Evolutionary conservation across 2,329 filamentous ascomycete species (phyloP).

Genomic region (Magnaporthiopsis rhizophila): DNA sequence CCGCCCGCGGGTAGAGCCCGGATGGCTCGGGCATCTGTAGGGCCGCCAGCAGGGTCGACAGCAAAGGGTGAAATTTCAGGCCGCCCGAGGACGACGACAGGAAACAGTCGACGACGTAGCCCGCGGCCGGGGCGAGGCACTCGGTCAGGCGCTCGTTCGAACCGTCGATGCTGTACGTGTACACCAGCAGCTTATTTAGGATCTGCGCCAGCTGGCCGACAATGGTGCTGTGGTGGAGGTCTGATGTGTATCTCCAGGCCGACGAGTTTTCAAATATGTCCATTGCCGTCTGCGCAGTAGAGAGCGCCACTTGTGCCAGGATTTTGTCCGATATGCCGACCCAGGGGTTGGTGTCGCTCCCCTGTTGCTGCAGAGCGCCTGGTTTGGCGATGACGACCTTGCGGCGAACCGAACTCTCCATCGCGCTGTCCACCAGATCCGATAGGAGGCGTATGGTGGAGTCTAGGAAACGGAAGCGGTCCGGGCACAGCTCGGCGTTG

Average conservation of each 20-base stretch:
- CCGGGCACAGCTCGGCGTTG: slow-evolving; percentile 70
- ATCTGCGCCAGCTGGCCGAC: slow-evolving; percentile 59
- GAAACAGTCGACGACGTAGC: slow-evolving; percentile 70
- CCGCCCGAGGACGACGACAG: slow-evolving; percentile 61
- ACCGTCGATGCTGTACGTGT: slow-evolving; percentile 68
- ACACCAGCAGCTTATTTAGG: slow-evolving; percentile 63
- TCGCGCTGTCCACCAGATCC: slow-evolving; percentile 66
- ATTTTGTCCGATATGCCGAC: slow-evolving; percentile 72
- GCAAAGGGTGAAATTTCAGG: slow-evolving; percentile 67
- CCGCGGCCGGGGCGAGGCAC: slow-evolving; percentile 63
- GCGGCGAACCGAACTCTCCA: slow-evolving; percentile 59
- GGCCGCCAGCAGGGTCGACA: slow-evolving; percentile 60
- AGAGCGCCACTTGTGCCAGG: slow-evolving; percentile 61
- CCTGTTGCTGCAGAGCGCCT: slow-evolving; percentile 6
- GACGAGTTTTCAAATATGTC: slow-evolving; percentile 80
- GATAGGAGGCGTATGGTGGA: slow-evolving; percentile 68
- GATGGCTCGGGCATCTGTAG: slow-evolving; percentile 53
- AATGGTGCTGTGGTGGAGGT: slow-evolving; percentile 61
- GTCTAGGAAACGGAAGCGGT: slow-evolving; percentile 69
- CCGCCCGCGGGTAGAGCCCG: slow-evolving; percentile 45
- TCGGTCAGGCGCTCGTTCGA: slow-evolving; percentile 27
- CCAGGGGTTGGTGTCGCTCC: slow-evolving; percentile 43
- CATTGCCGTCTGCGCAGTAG: slow-evolving; percentile 66
- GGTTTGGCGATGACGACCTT: slow-evolving; percentile 29
- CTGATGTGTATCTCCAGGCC: slow-evolving; percentile 73